Conservation (phyloP, 2,329 filamentous ascomycete species). For the Penicillium sp. region DNA sequence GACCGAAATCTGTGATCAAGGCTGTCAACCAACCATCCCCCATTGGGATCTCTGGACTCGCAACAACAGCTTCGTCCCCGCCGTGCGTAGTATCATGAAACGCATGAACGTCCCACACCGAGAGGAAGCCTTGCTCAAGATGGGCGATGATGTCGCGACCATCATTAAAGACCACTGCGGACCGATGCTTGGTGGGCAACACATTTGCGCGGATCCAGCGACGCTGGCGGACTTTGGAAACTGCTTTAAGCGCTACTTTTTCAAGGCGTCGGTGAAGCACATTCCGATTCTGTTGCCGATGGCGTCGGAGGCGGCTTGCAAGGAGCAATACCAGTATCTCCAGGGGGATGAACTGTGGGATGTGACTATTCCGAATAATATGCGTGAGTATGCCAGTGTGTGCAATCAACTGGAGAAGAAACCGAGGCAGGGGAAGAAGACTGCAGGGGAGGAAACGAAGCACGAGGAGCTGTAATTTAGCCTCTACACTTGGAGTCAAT, state of each 20-base stretch:
- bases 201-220: conserved; percentile 39
- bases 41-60: conserved; percentile 45
- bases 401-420: conserved; percentile 29
- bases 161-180: conserved; percentile 39
- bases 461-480: conserved; percentile 25
- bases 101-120: conserved; percentile 36
- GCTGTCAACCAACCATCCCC: conserved; percentile 40
- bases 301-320: conserved; percentile 37
- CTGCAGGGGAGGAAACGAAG: background rate
- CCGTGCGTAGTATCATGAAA: conserved; percentile 39
- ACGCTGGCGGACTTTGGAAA: conserved; percentile 40
- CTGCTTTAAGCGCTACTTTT: conserved; percentile 40
- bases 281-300: conserved; percentile 36
- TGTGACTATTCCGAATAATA: conserved; percentile 39
- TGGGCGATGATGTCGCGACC: conserved; percentile 42
- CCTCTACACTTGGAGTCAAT: background rate
- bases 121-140: conserved; percentile 36
- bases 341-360: conserved; percentile 39
- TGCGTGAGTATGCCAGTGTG: conserved; percentile 40
- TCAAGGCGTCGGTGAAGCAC: conserved; percentile 37
- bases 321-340: conserved; percentile 36
- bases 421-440: background rate
- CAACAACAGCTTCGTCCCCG: conserved; percentile 41
- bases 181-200: conserved; percentile 34
- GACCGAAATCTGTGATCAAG: conserved; percentile 38